Evolutionary conservation across 2,329 filamentous ascomycete genomes (phyloP), one percentile per base, ranked within the genome.

Genomic region (Sclerotinia sclerotiorum): DNA sequence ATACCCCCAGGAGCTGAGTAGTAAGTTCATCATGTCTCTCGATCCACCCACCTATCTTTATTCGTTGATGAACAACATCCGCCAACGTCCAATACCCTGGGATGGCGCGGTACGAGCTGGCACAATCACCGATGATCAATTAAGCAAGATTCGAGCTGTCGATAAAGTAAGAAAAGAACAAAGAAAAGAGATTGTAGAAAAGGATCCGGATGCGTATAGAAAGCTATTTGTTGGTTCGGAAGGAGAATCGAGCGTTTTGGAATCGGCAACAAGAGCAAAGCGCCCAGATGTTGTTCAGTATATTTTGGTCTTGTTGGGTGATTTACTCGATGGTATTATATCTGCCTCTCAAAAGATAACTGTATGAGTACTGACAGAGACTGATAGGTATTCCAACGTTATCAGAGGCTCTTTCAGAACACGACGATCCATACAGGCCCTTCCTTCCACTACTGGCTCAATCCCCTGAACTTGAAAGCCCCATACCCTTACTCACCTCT

Each of bases 131-230:
- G 94, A 98, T 74, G 90, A 91, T 74, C 94, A 99, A 81, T 87
- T 97, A 75, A 92, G 91, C 83, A 94, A 94, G 85, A 97, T 99
- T 82, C 94, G 94, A 80, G 92, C 94, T 70, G 92, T 98, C 75
- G 95, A 98, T 80, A 98, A 97, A 82, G 92, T 95, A 73, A 91
- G 93, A 80, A 95, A 93, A 80, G 95, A 98, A 74, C 91, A 93
- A 81, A 88, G 94, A 77, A 90, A 90, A 78, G 88, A 94, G 77
- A 90, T 89, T 24, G 89, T 98, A 71, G 91, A 97, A 79, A 82
- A 81, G 68, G 92, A 97, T 80, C 81, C 94, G 32, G 85, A 90
- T 74, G 92, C 90, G 73, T 99, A 97, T 81, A 87, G 89, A 69
- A 82, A 85, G 72, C 84, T 99, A 72, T 90, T 99, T 74, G 85